Base-by-base conservation (phyloP, 768 basidiomycete genomes). In the Lenzites betulinus region DNA sequence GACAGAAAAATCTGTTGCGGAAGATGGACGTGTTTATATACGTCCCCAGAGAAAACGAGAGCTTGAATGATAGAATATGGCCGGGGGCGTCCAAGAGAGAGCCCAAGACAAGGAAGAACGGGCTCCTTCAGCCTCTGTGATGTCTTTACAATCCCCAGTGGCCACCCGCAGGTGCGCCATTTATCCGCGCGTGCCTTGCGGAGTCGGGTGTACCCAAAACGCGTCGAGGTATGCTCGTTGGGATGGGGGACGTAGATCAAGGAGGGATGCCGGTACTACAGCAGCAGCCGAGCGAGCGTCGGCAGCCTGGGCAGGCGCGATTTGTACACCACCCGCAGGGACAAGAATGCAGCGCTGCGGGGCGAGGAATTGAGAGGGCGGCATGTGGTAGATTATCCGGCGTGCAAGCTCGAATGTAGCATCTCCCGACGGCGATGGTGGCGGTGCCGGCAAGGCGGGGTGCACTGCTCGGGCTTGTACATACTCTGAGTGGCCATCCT, bases 91-190 rank as follows among this genome's bases (percentile, higher is more conserved):
- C n/a, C 42, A 43, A 43, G 42, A 22, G n/a, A n/a, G n/a, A 12
- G n/a, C 41, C 52, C 18, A 39, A 12, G 43, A 11, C 30, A 33
- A 33, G 30, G 30, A 33, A 4, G 30, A n/a, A n/a, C n/a, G n/a
- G n/a, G n/a, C n/a, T n/a, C n/a, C 30, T 33, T 33, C 30, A 47
- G 16, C 15, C 13, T 20, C n/a, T 16, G 30, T 57, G 47, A 39
- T 57, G 55, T 47, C 18, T 26, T 16, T 57, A 49, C 55, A 48
- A 57, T 57, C 47, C 30, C 36, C 15, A 57, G 55, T 57, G 55
- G 55, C 55, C 49, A 39, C 41, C 46, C 55, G 47, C 47, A 9
- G n/a, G 26, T 49, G 36, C 47, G 36, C 55, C 35, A 13, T 26
- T 36, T 16, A 55, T 33, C 26, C 52, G 39, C 38, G 30, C 30